phyloP scores from a whole-genome alignment of 2,329 filamentous ascomycete genomes.

The Penicillium sp. region DNA sequence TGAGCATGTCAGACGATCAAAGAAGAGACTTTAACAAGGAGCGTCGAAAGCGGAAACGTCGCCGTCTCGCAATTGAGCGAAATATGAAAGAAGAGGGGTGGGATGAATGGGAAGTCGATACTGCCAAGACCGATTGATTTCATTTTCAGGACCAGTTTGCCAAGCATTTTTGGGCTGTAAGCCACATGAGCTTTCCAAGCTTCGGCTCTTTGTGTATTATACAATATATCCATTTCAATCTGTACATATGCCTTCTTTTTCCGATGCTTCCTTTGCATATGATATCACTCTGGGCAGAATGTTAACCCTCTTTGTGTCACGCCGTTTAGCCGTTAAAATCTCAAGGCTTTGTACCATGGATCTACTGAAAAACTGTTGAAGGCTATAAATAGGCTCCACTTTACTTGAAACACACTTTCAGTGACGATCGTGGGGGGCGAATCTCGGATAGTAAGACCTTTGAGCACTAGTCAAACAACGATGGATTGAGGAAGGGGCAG shows the following conservation, averaged over 20 bases:
- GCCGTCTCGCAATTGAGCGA: conserved; percentile 18
- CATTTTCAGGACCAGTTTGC: background rate
- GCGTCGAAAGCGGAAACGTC: conserved; percentile 24
- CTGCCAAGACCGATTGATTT: background rate
- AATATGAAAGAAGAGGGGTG: conserved; percentile 24
- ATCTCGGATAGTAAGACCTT: conserved; percentile 4
- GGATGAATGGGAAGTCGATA: conserved; percentile 16
- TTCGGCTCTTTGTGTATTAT: background rate
- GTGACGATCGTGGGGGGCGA: conserved; percentile 1
- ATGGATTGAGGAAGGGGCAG: background rate
- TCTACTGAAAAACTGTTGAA: background rate
- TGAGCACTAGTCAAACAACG: background rate
- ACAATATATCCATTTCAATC: background rate
- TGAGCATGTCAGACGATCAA: conserved; percentile 13
- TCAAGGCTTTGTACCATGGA: background rate
- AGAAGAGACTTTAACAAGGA: conserved; percentile 20
- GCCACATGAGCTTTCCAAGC: background rate
- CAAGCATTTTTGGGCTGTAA: background rate
- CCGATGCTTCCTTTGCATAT: background rate
- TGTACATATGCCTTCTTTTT: background rate
- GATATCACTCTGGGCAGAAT: background rate
- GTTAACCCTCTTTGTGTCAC: background rate
- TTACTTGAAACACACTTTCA: conserved; percentile 5
- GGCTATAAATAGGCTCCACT: conserved; percentile 12
- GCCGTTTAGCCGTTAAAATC: background rate